Conservation (phyloP, 2,329 filamentous ascomycete genomes). For the Diaporthe sp. region DNA sequence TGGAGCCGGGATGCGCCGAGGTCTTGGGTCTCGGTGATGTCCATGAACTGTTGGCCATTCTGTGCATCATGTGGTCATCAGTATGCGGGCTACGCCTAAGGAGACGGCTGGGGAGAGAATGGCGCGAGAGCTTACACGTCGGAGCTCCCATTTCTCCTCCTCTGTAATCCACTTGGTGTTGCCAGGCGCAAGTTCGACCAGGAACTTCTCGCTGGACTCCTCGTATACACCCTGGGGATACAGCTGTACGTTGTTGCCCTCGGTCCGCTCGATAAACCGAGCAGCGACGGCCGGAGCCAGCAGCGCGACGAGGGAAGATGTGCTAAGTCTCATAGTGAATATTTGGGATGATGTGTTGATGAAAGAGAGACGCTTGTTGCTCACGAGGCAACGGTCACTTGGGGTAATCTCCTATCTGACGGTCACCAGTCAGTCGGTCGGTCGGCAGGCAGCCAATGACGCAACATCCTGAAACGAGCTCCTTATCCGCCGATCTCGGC, state of each 20-base stretch:
- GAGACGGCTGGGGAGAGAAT: neutral
- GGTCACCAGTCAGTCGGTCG: conserved; percentile 5
- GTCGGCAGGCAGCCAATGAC: conserved; percentile 32
- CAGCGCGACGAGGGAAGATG: conserved; percentile 66
- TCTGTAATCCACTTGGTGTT: conserved; percentile 91
- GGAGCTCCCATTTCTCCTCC: conserved; percentile 93
- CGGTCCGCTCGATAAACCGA: conserved; percentile 68
- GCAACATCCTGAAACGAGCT: conserved; percentile 31
- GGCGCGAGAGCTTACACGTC: conserved; percentile 73
- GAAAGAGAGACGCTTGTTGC: neutral
- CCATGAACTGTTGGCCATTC: conserved; percentile 82
- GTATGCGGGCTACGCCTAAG: neutral
- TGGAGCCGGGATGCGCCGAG: conserved; percentile 60
- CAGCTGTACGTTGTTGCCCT: conserved; percentile 66
- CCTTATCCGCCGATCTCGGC: conserved; percentile 25
- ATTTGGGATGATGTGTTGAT: conserved; percentile 26
- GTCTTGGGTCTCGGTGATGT: conserved; percentile 77
- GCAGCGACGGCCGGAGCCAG: conserved; percentile 68
- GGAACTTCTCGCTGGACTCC: conserved; percentile 66
- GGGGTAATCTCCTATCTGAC: conserved; percentile 26
- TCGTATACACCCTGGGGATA: conserved; percentile 55
- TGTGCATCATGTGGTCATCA: conserved; percentile 50
- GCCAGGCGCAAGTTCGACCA: conserved; percentile 89
- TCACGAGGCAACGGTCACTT: conserved; percentile 27
- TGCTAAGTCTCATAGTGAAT: conserved; percentile 65